phyloP scores from a whole-genome alignment of 768 basidiomycete genomes.

The Macrolepiota dolichaula region DNA sequence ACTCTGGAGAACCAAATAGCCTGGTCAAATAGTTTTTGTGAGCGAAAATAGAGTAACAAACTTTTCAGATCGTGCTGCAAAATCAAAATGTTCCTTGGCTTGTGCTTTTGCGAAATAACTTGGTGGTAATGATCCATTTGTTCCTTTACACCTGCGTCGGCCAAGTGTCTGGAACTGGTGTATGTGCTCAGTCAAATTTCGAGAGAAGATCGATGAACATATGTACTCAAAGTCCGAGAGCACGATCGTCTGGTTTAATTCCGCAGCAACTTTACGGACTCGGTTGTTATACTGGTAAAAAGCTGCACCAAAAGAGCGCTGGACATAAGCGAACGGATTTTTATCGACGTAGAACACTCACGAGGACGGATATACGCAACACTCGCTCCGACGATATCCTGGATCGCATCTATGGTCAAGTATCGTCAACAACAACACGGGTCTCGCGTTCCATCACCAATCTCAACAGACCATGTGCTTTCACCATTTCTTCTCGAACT shows the following conservation, averaged over 20 bases:
- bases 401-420: constrained; percentile 29
- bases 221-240: constrained; percentile 17
- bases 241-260: constrained; percentile 7
- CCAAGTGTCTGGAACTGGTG: constrained; percentile 13
- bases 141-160: background rate
- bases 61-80: constrained; percentile 15
- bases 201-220: background rate
- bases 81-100: constrained; percentile 8
- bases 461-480: constrained; percentile 27
- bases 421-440: background rate
- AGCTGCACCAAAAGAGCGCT: constrained; percentile 1
- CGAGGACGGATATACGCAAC: constrained; percentile 40
- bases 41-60: background rate
- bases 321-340: background rate
- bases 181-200: background rate
- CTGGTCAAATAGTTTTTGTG: background rate
- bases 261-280: constrained; percentile 11
- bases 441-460: background rate
- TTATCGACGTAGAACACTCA: constrained; percentile 17
- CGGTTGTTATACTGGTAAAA: constrained; percentile 12
- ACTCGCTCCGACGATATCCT: constrained; percentile 30
- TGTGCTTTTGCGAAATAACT: background rate
- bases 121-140: constrained; percentile 11
- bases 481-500: constrained; percentile 31
- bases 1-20: background rate